Evolutionary conservation across 176 grass and related monocot genomes (phyloP).

Genomic region (Avena atlantica): DNA sequence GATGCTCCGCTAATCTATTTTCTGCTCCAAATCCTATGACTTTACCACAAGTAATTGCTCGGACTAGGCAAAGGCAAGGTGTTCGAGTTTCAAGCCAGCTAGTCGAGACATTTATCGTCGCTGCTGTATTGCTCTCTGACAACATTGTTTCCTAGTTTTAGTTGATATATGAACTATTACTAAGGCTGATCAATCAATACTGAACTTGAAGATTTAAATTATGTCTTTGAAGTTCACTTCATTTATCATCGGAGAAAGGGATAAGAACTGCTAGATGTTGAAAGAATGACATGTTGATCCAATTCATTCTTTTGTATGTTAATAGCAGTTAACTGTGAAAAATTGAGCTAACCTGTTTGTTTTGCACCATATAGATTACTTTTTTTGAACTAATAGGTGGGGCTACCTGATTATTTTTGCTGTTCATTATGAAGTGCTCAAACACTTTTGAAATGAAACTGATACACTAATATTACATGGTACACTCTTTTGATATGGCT

Average conservation of each 20-base stretch:
- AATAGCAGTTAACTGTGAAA: conserved; percentile 15
- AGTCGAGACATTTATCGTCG: background rate
- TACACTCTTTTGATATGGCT: conserved; percentile 27
- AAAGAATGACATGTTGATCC: background rate
- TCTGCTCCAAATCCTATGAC: background rate
- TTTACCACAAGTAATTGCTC: background rate
- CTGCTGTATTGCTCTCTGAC: background rate
- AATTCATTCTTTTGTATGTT: background rate
- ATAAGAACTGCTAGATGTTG: background rate
- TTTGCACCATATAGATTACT: conserved; percentile 20
- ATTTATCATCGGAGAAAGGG: background rate
- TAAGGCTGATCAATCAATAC: background rate
- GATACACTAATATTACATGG: background rate
- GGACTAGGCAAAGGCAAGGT: background rate
- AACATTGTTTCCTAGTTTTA: conserved; percentile 25
- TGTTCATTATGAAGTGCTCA: background rate
- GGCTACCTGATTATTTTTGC: background rate
- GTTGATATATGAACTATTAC: conserved; percentile 13
- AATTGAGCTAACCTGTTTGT: background rate
- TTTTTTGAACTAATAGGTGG: conserved; percentile 20
- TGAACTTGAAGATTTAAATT: conserved; percentile 17
- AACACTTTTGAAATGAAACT: background rate
- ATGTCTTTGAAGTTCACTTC: background rate
- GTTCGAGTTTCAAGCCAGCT: background rate
- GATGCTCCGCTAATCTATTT: conserved; percentile 22